phyloP scores from a whole-genome alignment of 2,329 filamentous ascomycete genomes.

The Paraphoma sp. region DNA sequence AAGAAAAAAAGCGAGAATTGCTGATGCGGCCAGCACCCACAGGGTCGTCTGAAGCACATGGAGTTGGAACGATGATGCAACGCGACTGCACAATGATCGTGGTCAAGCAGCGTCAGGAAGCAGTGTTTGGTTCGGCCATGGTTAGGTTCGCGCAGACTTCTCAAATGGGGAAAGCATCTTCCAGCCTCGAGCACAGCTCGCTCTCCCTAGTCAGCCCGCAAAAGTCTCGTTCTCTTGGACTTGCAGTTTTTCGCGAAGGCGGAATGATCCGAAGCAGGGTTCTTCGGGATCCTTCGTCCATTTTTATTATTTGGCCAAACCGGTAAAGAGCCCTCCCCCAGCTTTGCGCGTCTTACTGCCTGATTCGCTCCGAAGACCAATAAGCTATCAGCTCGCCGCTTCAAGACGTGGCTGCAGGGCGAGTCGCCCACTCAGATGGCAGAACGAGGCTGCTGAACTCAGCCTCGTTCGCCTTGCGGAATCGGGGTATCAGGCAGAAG shows the following conservation, averaged over 20 bases:
- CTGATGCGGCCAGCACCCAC: conserved; percentile 21
- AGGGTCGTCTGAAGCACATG: conserved; percentile 10
- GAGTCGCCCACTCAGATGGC: conserved; percentile 45
- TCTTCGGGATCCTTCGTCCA: conserved; percentile 36
- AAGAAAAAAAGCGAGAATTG: conserved; percentile 14
- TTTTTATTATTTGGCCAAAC: conserved; percentile 39
- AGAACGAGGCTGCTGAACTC: conserved; percentile 48
- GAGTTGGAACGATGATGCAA: conserved; percentile 14
- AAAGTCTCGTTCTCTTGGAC: conserved; percentile 27
- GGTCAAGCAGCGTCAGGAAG: conserved; percentile 3
- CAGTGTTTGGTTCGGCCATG: background rate
- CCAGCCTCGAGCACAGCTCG: conserved; percentile 26
- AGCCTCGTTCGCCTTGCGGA: conserved; percentile 46
- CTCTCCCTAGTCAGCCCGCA: conserved; percentile 20
- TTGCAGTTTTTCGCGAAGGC: conserved; percentile 24
- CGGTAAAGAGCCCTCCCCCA: conserved; percentile 28
- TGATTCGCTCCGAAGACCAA: conserved; percentile 45
- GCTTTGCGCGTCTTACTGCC: conserved; percentile 25
- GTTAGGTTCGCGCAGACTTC: background rate
- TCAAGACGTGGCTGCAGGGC: conserved; percentile 45
- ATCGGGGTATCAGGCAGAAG: conserved; percentile 46
- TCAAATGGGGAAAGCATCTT: conserved; percentile 29
- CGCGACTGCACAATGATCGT: conserved; percentile 2
- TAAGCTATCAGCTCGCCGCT: conserved; percentile 42
- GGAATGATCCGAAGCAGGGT: conserved; percentile 43